phyloP scores from a whole-genome alignment of 352 stramenopile genomes.

The Pythium periplocum region DNA sequence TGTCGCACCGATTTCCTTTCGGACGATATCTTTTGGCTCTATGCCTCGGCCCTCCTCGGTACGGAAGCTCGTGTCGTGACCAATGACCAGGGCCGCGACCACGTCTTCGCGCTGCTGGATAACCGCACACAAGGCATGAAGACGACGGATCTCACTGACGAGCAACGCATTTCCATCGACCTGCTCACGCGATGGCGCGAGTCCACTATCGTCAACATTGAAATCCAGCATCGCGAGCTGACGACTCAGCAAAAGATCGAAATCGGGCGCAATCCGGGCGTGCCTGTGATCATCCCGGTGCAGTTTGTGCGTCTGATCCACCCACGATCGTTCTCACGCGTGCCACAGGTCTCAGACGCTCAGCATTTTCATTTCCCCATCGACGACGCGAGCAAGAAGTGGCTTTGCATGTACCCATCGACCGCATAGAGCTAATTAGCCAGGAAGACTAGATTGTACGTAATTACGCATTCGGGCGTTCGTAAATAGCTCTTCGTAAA shows the following conservation, averaged over 20 bases:
- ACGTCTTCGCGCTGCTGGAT: slow-evolving; percentile 75
- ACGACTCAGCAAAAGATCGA: not conserved
- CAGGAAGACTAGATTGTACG: not conserved
- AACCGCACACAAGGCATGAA: slow-evolving; percentile 20
- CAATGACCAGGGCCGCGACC: slow-evolving; percentile 98
- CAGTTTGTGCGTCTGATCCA: slow-evolving; percentile 50
- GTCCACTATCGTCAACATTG: slow-evolving; percentile 62
- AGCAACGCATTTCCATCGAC: slow-evolving; percentile 51
- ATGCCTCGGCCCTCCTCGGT: slow-evolving; percentile 83
- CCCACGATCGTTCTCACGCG: slow-evolving; percentile 61
- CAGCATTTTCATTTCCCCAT: slow-evolving; percentile 46
- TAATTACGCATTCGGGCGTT: not conserved
- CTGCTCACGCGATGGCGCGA: slow-evolving; percentile 71
- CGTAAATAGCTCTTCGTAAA: slow-evolving; percentile 10
- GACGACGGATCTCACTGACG: slow-evolving; percentile 13
- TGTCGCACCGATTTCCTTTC: slow-evolving; percentile 75
- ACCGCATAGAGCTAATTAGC: not conserved
- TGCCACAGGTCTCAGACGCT: slow-evolving; percentile 46
- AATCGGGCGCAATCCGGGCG: slow-evolving; percentile 3
- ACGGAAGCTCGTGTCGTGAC: slow-evolving; percentile 83
- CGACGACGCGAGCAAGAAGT: not conserved
- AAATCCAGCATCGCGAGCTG: slow-evolving; percentile 61
- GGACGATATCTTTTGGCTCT: slow-evolving; percentile 99
- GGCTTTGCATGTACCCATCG: not conserved
- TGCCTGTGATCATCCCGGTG: slow-evolving; percentile 32